These are phyloP conservation scores for Mycena haematopus DNA, from an alignment of 768 basidiomycete genomes.

Conservation along the genomic window DNA sequence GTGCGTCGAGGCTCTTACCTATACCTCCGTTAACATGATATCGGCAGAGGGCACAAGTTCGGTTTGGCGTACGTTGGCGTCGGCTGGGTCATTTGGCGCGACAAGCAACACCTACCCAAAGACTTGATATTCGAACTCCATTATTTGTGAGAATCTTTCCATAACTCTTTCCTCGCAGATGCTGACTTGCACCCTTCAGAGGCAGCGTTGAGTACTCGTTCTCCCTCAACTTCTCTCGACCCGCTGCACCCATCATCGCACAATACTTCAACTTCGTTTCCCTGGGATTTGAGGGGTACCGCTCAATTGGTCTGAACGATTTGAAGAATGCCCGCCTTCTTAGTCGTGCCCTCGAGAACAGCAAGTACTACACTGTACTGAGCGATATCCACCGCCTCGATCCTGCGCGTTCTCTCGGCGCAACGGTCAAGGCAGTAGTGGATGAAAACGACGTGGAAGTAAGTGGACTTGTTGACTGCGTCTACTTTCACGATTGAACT, in stretches of 20 bases:
- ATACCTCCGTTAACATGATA: conserved; percentile 45
- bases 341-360: conserved; percentile 65
- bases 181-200: conserved; percentile 2
- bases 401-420: conserved; percentile 29
- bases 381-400: conserved; percentile 62
- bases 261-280: conserved; percentile 72
- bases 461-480: neutral
- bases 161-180: neutral
- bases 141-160: conserved; percentile 38
- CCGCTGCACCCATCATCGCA: conserved; percentile 67
- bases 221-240: conserved; percentile 67
- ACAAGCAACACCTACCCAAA: conserved; percentile 68
- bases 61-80: conserved; percentile 59
- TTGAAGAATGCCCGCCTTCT: conserved; percentile 68
- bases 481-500: neutral
- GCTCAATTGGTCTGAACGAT: conserved; percentile 53
- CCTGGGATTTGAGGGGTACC: conserved; percentile 65
- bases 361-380: conserved; percentile 57
- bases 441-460: conserved; percentile 69
- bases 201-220: conserved; percentile 77
- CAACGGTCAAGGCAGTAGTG: conserved; percentile 41
- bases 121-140: conserved; percentile 76
- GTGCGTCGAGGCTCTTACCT: conserved; percentile 34
- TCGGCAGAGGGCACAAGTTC: conserved; percentile 65
- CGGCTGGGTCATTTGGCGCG: conserved; percentile 76